phyloP scores from a whole-genome alignment of 2,329 filamentous ascomycete species.

The Alternaria consortialis region DNA sequence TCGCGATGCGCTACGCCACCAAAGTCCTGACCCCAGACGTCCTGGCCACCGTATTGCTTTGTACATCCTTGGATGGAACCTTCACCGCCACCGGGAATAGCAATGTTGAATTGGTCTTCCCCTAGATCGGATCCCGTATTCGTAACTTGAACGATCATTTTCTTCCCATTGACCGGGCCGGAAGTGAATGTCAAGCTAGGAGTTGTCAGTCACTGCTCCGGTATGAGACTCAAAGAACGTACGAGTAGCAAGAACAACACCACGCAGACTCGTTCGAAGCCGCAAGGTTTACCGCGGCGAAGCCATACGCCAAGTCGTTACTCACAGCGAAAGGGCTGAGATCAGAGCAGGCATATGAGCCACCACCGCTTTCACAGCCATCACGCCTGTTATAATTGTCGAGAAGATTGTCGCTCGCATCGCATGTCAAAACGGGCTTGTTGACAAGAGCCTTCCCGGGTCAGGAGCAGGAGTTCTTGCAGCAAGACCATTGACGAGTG shows the following conservation, averaged over 20 bases:
- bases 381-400: slow-evolving; percentile 54
- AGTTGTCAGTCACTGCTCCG: slow-evolving; percentile 7
- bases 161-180: slow-evolving; percentile 65
- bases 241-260: slow-evolving; percentile 73
- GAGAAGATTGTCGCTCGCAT: slow-evolving; percentile 62
- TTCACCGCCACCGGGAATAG: slow-evolving; percentile 50
- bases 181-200: slow-evolving; percentile 64
- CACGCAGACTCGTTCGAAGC: slow-evolving; percentile 64
- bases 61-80: slow-evolving; percentile 53
- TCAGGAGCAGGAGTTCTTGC: slow-evolving; percentile 63
- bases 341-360: slow-evolving; percentile 63
- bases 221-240: neutral
- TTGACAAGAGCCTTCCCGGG: slow-evolving; percentile 62
- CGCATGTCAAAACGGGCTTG: slow-evolving; percentile 60
- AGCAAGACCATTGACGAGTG: slow-evolving; percentile 33
- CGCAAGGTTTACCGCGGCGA: slow-evolving; percentile 67
- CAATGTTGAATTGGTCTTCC: slow-evolving; percentile 48
- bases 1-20: slow-evolving; percentile 63
- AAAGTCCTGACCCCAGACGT: slow-evolving; percentile 66
- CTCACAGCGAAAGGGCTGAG: slow-evolving; percentile 68
- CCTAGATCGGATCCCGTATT: slow-evolving; percentile 62
- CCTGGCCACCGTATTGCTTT: slow-evolving; percentile 55
- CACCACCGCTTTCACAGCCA: slow-evolving; percentile 62
- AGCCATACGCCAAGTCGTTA: slow-evolving; percentile 66
- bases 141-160: slow-evolving; percentile 70